Conservation (phyloP, 352 stramenopile genomes). For the Phytophthora pistaciae region DNA sequence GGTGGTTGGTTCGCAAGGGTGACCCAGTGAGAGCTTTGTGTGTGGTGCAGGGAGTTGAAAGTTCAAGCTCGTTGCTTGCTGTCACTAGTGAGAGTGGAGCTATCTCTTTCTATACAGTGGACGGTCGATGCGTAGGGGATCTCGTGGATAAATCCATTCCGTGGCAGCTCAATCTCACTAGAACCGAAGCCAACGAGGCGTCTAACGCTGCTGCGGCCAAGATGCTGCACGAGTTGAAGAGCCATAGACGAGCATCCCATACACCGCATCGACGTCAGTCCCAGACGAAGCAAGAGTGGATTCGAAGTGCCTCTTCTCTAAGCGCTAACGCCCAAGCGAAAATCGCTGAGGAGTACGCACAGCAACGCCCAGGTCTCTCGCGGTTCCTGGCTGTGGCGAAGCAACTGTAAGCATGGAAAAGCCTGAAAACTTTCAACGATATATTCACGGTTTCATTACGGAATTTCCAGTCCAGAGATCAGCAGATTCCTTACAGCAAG, state of each 20-base stretch:
- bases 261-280: background rate
- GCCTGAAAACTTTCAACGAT: background rate
- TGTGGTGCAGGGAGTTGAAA: background rate
- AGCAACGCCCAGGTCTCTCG: slow-evolving; percentile 21
- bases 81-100: slow-evolving; percentile 40
- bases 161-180: slow-evolving; percentile 8
- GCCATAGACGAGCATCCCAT: background rate
- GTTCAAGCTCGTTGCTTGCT: slow-evolving; percentile 20
- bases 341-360: slow-evolving; percentile 14
- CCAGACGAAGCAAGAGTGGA: slow-evolving; percentile 18
- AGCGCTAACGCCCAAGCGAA: background rate
- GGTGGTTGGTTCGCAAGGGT: slow-evolving; percentile 36
- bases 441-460: background rate
- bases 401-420: slow-evolving; percentile 10
- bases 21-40: slow-evolving; percentile 35
- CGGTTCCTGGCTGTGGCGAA: slow-evolving; percentile 29
- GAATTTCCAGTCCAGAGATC: background rate
- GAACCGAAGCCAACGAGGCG: background rate
- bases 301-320: background rate
- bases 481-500: slow-evolving; percentile 24
- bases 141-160: slow-evolving; percentile 23
- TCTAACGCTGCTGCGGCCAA: slow-evolving; percentile 1
- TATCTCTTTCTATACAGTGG: slow-evolving; percentile 46
- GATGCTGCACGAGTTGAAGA: slow-evolving; percentile 14
- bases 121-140: slow-evolving; percentile 39